phyloP scores from a whole-genome alignment of 345 rosid species.

The Chamaenerion angustifolium region DNA sequence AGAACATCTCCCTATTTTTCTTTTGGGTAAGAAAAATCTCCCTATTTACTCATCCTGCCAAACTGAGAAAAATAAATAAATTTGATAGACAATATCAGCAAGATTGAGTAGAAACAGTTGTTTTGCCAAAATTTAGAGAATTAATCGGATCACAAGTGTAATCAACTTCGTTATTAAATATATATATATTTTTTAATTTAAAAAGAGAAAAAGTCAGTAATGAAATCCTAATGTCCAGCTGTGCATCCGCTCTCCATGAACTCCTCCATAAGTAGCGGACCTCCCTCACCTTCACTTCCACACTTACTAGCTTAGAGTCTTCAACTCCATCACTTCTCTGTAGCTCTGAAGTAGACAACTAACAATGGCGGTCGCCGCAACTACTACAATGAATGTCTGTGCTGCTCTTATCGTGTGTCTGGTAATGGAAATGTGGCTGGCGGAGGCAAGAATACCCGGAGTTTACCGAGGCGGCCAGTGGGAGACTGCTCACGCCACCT shows the following conservation, averaged over 20 bases:
- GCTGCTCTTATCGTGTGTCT: slow-evolving; percentile 7
- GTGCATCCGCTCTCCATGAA: too few relatives aligned
- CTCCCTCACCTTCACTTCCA: not conserved
- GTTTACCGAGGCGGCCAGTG: slow-evolving; percentile 50
- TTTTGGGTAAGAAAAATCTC: too few relatives aligned
- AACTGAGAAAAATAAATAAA: too few relatives aligned
- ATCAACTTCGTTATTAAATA: too few relatives aligned
- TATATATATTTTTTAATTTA: too few relatives aligned
- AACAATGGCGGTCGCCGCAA: slow-evolving; percentile 17
- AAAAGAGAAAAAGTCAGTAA: too few relatives aligned
- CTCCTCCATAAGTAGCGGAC: slow-evolving; percentile 10
- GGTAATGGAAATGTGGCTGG: slow-evolving; percentile 12
- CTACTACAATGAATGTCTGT: not conserved
- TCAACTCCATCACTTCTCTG: not conserved
- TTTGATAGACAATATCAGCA: too few relatives aligned
- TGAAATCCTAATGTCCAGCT: too few relatives aligned
- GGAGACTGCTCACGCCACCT: slow-evolving; percentile 82
- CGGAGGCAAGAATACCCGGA: slow-evolving; percentile 68
- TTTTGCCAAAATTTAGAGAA: too few relatives aligned
- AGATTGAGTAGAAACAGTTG: too few relatives aligned
- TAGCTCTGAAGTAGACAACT: not conserved
- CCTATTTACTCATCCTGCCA: too few relatives aligned
- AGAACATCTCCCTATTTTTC: not conserved
- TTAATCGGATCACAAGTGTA: too few relatives aligned
- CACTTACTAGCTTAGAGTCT: not conserved